A percentile compares a stretch with the other conserved stretches of the same genome.
Conservation (phyloP, 495 filamentous ascomycete genomes). For the Penicillium diatomitis region DNA sequence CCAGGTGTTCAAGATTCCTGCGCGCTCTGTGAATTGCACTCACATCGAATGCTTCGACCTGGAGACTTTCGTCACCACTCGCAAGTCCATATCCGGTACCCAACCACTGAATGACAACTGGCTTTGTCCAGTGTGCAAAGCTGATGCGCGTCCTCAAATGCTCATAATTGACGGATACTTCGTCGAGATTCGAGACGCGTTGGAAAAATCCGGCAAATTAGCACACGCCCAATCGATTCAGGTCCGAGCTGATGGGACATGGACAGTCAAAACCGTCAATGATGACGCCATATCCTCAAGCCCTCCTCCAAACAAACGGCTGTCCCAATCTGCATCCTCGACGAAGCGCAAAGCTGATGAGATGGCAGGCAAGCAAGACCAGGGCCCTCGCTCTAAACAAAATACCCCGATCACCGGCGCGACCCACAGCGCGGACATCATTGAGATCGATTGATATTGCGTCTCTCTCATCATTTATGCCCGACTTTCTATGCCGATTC, state of each 20-base stretch:
- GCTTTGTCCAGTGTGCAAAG: conserved; percentile 71
- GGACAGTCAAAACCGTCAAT: conserved; percentile 34
- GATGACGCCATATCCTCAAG: conserved; percentile 9
- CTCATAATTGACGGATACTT: conserved; percentile 67
- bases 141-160: conserved; percentile 61
- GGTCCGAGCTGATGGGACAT: conserved; percentile 49
- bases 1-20: conserved; percentile 59
- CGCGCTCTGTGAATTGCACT: conserved; percentile 48
- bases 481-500: no score
- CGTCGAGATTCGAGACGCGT: conserved; percentile 40
- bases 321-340: background rate
- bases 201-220: conserved; percentile 30
- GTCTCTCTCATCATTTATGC: no score
- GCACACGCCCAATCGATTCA: conserved; percentile 47
- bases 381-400: background rate
- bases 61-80: conserved; percentile 63
- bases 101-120: conserved; percentile 62
- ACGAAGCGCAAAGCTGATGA: conserved; percentile 12
- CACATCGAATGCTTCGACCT: conserved; percentile 89
- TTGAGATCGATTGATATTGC: conserved; percentile 6
- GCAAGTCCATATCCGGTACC: conserved; percentile 38
- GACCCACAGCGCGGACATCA: conserved; percentile 14
- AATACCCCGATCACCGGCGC: background rate
- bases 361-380: background rate
- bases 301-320: background rate